Evolutionary conservation across 2,329 filamentous ascomycete genomes (phyloP), one percentile per base, ranked within the genome.

Genomic region (Fusarium devonianum): DNA sequence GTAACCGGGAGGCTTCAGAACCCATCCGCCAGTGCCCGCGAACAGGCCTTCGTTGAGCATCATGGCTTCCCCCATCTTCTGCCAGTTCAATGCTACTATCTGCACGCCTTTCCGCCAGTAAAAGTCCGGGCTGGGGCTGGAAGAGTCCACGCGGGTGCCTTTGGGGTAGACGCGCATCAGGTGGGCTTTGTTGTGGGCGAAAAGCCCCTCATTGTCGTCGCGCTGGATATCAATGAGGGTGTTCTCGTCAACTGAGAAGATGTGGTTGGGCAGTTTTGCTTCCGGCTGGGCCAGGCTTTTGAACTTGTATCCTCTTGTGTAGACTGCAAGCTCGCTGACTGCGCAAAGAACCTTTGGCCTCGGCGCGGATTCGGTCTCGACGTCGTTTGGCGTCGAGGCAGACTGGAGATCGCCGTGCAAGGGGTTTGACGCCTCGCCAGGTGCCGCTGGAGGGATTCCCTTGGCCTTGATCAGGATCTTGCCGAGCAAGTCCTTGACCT

Each of bases 31-130:
- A n/a, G n/a, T n/a, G n/a, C n/a, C n/a, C n/a, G n/a, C 89, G 69
- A 97, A 99, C 94, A 99, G 97, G 66, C 94, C 94, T 62, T 94
- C 89, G 69, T 97, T 97, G 71, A 97, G 82, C 69, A 97, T 93
- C 83, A 97, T 94, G 34, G 92, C 91, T 13, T 95, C 80, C 68
- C 97, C 94, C 67, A 95, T 97, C 0, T 92, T 97, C 73, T 99
- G 94, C 93, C 94, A 97, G 73, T 99, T 99, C 56, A 97, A 79
- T 1, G 94, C 94, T 11, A 89, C 92, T 93, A 99, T 97, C 73
- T 99, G 94, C 13, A 97, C 94, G 22, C 94, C 94, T 32, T 91
- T 87, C 40, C 93, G 87, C 94, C 94, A 99, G 69, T 94, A 96
- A 55, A 88, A 86, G 57, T 96, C 82, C 1, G 94, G 94, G 65